Base-by-base conservation (phyloP, 768 basidiomycete genomes). In the Gelatoporia subvermispora region DNA sequence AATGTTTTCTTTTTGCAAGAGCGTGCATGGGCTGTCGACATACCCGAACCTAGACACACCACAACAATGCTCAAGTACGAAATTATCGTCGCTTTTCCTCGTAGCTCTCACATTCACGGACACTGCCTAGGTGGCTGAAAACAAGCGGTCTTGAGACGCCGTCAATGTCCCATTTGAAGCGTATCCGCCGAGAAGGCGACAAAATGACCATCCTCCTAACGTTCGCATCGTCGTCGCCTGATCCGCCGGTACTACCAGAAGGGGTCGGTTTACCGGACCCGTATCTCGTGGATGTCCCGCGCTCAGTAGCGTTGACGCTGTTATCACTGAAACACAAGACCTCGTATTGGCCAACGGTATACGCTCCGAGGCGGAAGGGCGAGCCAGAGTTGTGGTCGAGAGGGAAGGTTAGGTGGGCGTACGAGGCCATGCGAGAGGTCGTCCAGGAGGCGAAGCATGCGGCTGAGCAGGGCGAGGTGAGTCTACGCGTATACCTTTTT, bases 261-360 rank as follows among this genome's bases (percentile, higher is more conserved):
- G 69, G 72, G 17, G 60, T 81, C 1, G 56, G 63, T n/a, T 65
- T 84, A 2, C 61, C 72, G 0, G 50, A 61, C 25, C 85, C 86
- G 1, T 85, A 84, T 63, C 64, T 69, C 13, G 55, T 81, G 10
- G 56, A 68, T 1, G 88, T 93, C 1, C 93, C 94, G 1, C 65
- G 69, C 24, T 72, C 75, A 13, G 73, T 82, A 10, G 91, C 92
- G 0, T 69, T 85, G 3, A 91, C 89, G 0, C 69, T 69, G 0
- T 71, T 73, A 13, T 86, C 92, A 7, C 70, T 91, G 18, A 62
- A 66, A 37, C 62, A 81, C 28, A 93, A 94, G 67, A 75, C 77
- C 35, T 64, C 75, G 1, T 67, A 89, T n/a, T 98, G 95, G 95
- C 95, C 95, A 8, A 88, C 88, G 10, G 68, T 82, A 13, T 91